Conservation (phyloP, 805 yeast species). For the Tetrapisispora phaffii region DNA sequence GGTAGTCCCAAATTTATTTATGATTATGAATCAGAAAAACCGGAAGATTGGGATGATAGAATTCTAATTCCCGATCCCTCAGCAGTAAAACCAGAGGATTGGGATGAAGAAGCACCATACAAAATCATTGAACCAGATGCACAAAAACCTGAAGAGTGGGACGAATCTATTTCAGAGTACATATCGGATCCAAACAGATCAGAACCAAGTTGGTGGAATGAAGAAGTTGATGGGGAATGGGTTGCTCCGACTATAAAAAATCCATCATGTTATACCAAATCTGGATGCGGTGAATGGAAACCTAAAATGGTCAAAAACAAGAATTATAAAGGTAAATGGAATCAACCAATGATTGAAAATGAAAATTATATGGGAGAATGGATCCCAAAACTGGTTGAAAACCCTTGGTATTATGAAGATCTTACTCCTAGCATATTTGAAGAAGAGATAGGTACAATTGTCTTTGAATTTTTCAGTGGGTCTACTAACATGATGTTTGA, state of each 20-base stretch:
- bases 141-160: conserved; percentile 70
- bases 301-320: conserved; percentile 62
- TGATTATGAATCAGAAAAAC: conserved; percentile 51
- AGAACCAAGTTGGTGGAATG: conserved; percentile 82
- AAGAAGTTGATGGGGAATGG: conserved; percentile 85
- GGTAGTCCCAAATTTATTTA: conserved; percentile 54
- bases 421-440: conserved; percentile 47
- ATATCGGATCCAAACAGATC: conserved; percentile 58
- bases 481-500: conserved; percentile 65
- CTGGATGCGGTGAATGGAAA: conserved; percentile 78
- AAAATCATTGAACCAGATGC: conserved; percentile 58
- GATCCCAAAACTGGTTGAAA: conserved; percentile 54
- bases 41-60: conserved; percentile 75
- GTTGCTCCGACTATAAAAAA: conserved; percentile 57
- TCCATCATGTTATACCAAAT: conserved; percentile 53
- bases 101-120: conserved; percentile 64
- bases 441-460: conserved; percentile 61
- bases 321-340: conserved; percentile 69
- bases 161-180: conserved; percentile 46
- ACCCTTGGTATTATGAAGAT: conserved; percentile 62
- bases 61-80: conserved; percentile 59
- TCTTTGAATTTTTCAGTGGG: conserved; percentile 82
- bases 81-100: conserved; percentile 69
- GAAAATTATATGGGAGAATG: conserved; percentile 76
- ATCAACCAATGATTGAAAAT: conserved; percentile 53